Base-by-base conservation (phyloP, 2,329 filamentous ascomycete genomes). In the Ceratocystis alfenasii region DNA sequence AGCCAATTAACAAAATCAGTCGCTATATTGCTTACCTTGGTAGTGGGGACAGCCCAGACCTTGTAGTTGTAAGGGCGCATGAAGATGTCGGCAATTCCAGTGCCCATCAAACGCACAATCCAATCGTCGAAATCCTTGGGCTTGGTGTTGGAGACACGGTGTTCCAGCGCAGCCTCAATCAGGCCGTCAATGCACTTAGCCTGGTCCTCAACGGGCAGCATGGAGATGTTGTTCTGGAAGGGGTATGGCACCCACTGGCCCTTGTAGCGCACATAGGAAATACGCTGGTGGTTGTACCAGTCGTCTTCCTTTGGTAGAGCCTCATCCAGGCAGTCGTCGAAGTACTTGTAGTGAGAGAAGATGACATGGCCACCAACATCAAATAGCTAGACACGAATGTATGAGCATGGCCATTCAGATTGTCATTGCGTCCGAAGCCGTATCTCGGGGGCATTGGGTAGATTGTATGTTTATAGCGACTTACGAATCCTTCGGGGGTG, bases 61-160 rank as follows among this genome's bases (percentile, higher is more conserved):
- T 99, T 99, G 87, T 87, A 99, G 85, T 99, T 99, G 84, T 99
- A 99, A 65, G 94, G 94, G 73, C 94, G 84, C 94, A 99, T 99
- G 84, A 99, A 99, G 72, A 93, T 83, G 76, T 99, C 86, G 71
- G 92, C 93, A 73, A 99, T 83, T 72, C 93, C 93, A 72, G 84
- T 80, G 73, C 94, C 94, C 79, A 88, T 92, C 81, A 88, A 95
- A 73, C 94, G 87, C 72, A 97, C 76, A 74, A 97, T 97, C 92
- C 92, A 97, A 81, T 99, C 91, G 74, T 99, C 94, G 73, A 99
- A 99, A 80, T 95, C 83, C 81, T 92, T 88, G 72, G 94, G 94
- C 83, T 97, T 97, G 70, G 86, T 90, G 79, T 85, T 93, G 74
- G 90, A 81, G 60, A 95, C 89, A 72, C 92, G 89, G 30, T 67